Base-by-base conservation (phyloP, 805 yeast species). In the Lipomyces kockii region DNA sequence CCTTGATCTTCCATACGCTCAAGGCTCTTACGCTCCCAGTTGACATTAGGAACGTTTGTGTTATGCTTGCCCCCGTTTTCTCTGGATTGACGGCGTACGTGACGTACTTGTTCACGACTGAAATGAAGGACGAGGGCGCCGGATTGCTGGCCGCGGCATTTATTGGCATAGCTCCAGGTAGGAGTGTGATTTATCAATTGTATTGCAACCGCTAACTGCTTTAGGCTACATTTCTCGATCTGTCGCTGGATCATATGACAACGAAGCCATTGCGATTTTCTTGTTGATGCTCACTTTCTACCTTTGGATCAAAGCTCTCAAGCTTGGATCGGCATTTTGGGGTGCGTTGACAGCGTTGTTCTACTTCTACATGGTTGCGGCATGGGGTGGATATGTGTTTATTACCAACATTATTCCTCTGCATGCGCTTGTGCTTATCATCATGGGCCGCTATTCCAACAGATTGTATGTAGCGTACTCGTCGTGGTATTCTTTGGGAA, bases 301-400 rank as follows among this genome's bases (percentile, higher is more conserved):
- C 83, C 84, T 92, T 68, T 95, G 99, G 99, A 89, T 95, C 80
- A 93, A 92, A 81, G 89, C 97, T 12, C 85, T 91, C 79, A 94
- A 94, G 79, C 83, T 89, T 52, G 99, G 99, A 58, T 91, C 97
- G 1, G 87, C 93, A 20, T 84, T 91, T 72, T 91, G 88, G 83
- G 95, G 92, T 11, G 83, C 94, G 2, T 81, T 89, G 73, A 87
- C 98, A 35, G 97, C 99, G 1, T 77, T 92, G 43, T 89, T 88
- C 74, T 95, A 96, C 82, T 95, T 96, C 80, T 95, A 95, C 84
- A 95, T 95, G 99, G 99, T 95, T 62, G 88, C 97, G 59, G 99
- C 99, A 12, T 93, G 99, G 98, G 99, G 99, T 83, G 99, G 99
- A 34, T 95, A 95, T 78, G 99, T 96, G 62, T 95, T 95, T 83